Evolutionary conservation across 768 basidiomycete genomes (phyloP).

Genomic region (Termitomyces sp.): DNA sequence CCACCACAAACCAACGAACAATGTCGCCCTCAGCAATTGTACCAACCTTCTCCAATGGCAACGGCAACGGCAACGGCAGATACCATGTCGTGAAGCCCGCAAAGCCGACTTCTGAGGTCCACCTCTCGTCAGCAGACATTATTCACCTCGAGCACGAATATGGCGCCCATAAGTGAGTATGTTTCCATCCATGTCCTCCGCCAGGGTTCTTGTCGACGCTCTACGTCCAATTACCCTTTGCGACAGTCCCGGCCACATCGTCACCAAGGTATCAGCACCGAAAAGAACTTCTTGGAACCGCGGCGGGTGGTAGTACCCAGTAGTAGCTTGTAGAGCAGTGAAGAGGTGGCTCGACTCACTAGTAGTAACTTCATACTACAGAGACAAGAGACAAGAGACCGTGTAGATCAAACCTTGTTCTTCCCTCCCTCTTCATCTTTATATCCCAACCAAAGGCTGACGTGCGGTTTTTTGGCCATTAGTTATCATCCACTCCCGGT

Average conservation of each 20-base stretch:
- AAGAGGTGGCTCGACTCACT: background rate
- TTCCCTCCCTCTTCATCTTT: slow-evolving; percentile 16
- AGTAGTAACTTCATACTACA: slow-evolving; percentile 1
- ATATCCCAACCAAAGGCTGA: slow-evolving; percentile 23
- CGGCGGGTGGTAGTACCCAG: slow-evolving; percentile 6
- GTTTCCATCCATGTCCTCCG: slow-evolving; percentile 2
- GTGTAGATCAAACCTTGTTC: slow-evolving; percentile 12
- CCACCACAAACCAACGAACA: background rate
- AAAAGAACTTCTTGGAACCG: background rate
- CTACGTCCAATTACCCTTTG: slow-evolving; percentile 20
- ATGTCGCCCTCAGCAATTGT: slow-evolving; percentile 22
- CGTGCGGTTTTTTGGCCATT: slow-evolving; percentile 40
- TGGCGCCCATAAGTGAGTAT: slow-evolving; percentile 84
- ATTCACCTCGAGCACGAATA: slow-evolving; percentile 78
- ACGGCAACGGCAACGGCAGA: slow-evolving; percentile 14
- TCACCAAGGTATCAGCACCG: slow-evolving; percentile 5
- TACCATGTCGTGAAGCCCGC: slow-evolving; percentile 14
- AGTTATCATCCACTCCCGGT: slow-evolving; percentile 96
- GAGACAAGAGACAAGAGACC: background rate
- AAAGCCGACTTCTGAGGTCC: slow-evolving; percentile 12
- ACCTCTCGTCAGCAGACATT: slow-evolving; percentile 57
- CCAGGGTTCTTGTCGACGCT: slow-evolving; percentile 22
- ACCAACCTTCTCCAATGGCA: slow-evolving; percentile 15
- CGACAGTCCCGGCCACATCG: slow-evolving; percentile 18
- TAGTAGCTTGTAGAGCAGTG: slow-evolving; percentile 9